Conservation (phyloP, 2,329 filamentous ascomycete species). For the Trichoderma sp. region DNA sequence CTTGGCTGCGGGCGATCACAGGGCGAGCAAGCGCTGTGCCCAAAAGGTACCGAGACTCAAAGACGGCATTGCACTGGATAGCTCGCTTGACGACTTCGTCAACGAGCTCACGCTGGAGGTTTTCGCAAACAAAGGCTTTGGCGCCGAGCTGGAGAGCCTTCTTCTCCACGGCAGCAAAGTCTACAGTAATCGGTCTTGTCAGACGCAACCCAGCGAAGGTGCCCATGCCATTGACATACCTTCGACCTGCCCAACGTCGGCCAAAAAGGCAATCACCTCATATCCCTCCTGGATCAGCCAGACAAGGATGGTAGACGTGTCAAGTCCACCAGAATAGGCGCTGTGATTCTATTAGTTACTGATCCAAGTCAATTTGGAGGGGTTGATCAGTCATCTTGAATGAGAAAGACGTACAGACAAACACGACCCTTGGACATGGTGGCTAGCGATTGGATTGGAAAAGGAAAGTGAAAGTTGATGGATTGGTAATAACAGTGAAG, state of each 20-base stretch:
- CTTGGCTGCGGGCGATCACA: slow-evolving; percentile 52
- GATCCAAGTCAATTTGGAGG: neutral
- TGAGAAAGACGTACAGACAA: slow-evolving; percentile 5
- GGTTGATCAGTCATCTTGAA: neutral
- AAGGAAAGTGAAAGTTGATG: neutral
- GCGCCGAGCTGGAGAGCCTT: slow-evolving; percentile 52
- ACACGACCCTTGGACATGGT: slow-evolving; percentile 17
- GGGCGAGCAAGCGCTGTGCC: slow-evolving; percentile 57
- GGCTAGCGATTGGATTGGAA: neutral
- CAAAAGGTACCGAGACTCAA: slow-evolving; percentile 51
- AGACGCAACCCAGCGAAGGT: too few relatives aligned
- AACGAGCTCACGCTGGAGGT: slow-evolving; percentile 64
- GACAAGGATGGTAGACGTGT: slow-evolving; percentile 42
- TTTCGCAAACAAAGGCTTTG: slow-evolving; percentile 48
- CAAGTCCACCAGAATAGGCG: slow-evolving; percentile 29
- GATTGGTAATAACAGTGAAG: neutral
- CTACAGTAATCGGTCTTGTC: slow-evolving; percentile 27
- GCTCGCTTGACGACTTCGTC: slow-evolving; percentile 74
- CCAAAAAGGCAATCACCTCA: slow-evolving; percentile 42
- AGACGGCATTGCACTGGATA: slow-evolving; percentile 49
- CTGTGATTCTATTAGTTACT: neutral
- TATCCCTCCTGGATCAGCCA: slow-evolving; percentile 35
- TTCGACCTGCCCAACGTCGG: slow-evolving; percentile 62
- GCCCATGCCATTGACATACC: neutral
- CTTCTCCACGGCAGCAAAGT: slow-evolving; percentile 65